These are phyloP conservation scores for Paramecium octaurelia DNA, from an alignment of 73 alveolate species.

Conservation along the genomic window DNA sequence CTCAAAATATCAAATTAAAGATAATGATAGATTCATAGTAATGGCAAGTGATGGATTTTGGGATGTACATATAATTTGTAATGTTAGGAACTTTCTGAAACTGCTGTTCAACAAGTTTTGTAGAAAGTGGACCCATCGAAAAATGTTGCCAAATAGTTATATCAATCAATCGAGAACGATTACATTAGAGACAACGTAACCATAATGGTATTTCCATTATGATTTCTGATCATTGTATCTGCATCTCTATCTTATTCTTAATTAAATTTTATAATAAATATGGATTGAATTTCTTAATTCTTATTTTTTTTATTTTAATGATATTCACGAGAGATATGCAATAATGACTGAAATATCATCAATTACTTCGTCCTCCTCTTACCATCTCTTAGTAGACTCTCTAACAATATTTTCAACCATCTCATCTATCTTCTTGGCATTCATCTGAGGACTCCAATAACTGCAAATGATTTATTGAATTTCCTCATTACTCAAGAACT, in stretches of 20 bases:
- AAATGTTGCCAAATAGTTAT: constrained; percentile 19
- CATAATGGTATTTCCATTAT: constrained; percentile 19
- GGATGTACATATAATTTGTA: background rate
- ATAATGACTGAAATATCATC: constrained; percentile 85
- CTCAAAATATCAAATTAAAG: background rate
- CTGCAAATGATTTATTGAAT: constrained; percentile 68
- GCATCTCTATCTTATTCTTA: background rate
- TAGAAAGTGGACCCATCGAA: background rate
- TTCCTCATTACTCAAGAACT: constrained; percentile 85
- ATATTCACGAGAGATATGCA: constrained; percentile 41
- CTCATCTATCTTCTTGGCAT: constrained; percentile 43
- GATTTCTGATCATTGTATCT: background rate
- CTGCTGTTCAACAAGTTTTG: background rate
- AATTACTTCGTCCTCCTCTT: constrained; percentile 78
- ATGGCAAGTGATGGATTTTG: constrained; percentile 50
- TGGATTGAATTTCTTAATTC: background rate
- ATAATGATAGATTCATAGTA: background rate
- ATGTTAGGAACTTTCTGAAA: constrained; percentile 34
- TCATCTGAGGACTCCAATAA: constrained; percentile 36
- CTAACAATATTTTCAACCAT: constrained; percentile 66
- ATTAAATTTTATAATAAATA: background rate
- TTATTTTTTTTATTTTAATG: background rate
- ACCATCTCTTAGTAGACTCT: constrained; percentile 85
- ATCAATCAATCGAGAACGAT: background rate
- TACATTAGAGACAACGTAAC: constrained; percentile 40